Evolutionary conservation across 495 filamentous ascomycete species (phyloP).

Genomic region (Tuber microsphaerosporum): DNA sequence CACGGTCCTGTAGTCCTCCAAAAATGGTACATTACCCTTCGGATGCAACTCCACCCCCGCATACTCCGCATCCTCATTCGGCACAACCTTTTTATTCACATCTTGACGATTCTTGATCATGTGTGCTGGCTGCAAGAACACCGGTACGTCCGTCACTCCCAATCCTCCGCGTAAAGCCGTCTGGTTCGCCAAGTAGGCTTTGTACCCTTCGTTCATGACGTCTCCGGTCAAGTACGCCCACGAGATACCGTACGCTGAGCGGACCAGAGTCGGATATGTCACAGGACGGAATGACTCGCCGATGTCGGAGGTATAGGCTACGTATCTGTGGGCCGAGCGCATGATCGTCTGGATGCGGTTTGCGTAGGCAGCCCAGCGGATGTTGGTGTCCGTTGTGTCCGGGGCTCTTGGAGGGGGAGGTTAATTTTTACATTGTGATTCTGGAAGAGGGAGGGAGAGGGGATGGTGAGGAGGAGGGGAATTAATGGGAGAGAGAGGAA

Average conservation of each 20-base stretch:
- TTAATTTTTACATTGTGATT: slow-evolving; percentile 20
- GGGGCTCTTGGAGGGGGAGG: slow-evolving; percentile 51
- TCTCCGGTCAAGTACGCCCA: slow-evolving; percentile 91
- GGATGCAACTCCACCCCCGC: slow-evolving; percentile 13
- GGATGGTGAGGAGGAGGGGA: slow-evolving; percentile 8
- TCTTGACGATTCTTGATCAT: slow-evolving; percentile 20
- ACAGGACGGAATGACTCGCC: slow-evolving; percentile 94
- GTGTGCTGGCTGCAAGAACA: slow-evolving; percentile 10
- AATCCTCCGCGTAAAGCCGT: slow-evolving; percentile 23
- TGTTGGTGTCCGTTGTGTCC: slow-evolving; percentile 72
- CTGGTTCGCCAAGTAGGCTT: slow-evolving; percentile 60
- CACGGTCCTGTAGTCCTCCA: slow-evolving; percentile 85
- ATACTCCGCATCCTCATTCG: slow-evolving; percentile 4
- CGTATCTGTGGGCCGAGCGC: slow-evolving; percentile 84
- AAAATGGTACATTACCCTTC: slow-evolving; percentile 58
- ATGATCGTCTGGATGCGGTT: slow-evolving; percentile 80
- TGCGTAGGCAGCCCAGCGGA: slow-evolving; percentile 91
- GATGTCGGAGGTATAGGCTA: slow-evolving; percentile 95
- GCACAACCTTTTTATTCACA: slow-evolving; percentile 4
- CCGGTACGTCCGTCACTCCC: slow-evolving; percentile 13
- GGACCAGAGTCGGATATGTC: slow-evolving; percentile 74
- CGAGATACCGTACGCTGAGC: slow-evolving; percentile 78
- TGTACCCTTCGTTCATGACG: slow-evolving; percentile 89
- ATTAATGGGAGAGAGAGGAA: not conserved
- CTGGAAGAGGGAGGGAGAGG: slow-evolving; percentile 16